Conservation (phyloP, 306 rosid species). For the cucumber (Cucumis sativus) region DNA sequence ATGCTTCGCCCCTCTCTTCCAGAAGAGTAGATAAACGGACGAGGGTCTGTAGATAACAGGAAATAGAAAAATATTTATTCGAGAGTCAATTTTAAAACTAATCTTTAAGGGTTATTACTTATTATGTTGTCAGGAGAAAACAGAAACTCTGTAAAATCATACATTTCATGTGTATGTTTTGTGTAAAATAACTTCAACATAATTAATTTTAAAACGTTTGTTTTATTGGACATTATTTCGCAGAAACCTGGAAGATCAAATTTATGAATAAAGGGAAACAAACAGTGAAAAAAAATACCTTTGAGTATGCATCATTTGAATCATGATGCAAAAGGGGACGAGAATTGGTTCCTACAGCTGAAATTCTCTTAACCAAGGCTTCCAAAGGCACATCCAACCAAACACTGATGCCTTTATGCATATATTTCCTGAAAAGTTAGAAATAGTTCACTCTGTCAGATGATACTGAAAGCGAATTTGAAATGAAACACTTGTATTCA, state of each 20-base stretch:
- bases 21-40: slow-evolving; percentile 58
- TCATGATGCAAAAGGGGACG: slow-evolving; percentile 93
- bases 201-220: background rate
- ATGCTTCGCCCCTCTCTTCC: slow-evolving; percentile 63
- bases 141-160: background rate
- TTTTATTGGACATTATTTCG: background rate
- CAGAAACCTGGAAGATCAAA: background rate
- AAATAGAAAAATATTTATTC: background rate
- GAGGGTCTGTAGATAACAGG: slow-evolving; percentile 44
- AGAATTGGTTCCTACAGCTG: slow-evolving; percentile 72
- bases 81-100: background rate
- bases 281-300: slow-evolving; percentile 26
- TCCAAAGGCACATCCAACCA: slow-evolving; percentile 96
- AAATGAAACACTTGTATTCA: background rate
- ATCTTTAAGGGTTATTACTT: background rate
- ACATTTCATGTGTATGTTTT: background rate
- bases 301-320: slow-evolving; percentile 63
- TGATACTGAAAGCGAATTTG: background rate
- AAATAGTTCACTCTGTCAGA: background rate
- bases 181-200: background rate
- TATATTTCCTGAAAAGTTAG: slow-evolving; percentile 47
- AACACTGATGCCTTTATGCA: slow-evolving; percentile 77
- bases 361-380: slow-evolving; percentile 80
- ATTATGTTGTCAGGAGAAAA: background rate
- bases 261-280: background rate